Base-by-base conservation (phyloP, 306 rosid species). In the Cucumis melo region DNA sequence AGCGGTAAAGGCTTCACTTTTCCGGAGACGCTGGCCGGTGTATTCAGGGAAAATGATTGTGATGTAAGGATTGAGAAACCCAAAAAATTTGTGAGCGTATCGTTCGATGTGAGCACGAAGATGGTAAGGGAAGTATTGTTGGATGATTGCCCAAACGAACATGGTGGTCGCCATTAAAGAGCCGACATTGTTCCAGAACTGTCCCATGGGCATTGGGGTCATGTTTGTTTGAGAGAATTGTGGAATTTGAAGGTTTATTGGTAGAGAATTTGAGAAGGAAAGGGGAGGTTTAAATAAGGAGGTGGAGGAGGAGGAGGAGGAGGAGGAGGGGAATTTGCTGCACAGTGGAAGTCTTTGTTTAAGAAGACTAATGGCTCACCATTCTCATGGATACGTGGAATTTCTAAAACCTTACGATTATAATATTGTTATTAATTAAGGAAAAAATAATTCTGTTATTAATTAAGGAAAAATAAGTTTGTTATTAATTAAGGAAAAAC, bases 41-140 rank as follows among this genome's bases (percentile, higher is more conserved):
- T 61, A 84, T 16, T 89, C 86, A 15, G 75, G 78, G 78, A 87
- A 87, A 72, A 75, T 81, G 20, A 89, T 88, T 13, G 81, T 83
- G 55, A 87, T 64, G 42, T 85, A 88, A 57, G 93, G 93, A 56
- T 84, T 78, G 0, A 84, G 44, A 12, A 55, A 70, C 7, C n/a
- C 72, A 0, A 23, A 23, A 5, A 79, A 0, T 61, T 80, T 87
- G 11, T 74, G 75, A 10, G 48, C 7, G 19, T 84, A 81, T 27
- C 54, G 16, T 36, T 70, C 74, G 13, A 83, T 1, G 10, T 7
- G 38, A 27, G 59, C 56, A 6, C 78, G 80, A 0, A 83, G 12
- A 7, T 78, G 29, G 55, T 78, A 54, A 0, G 90, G 86, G 7
- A 85, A 77, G 42, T 73, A 89, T 8, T 78, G 78, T 54, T 78